phyloP scores from a whole-genome alignment of 2,329 filamentous ascomycete genomes.

The Trichophyton equinum region DNA sequence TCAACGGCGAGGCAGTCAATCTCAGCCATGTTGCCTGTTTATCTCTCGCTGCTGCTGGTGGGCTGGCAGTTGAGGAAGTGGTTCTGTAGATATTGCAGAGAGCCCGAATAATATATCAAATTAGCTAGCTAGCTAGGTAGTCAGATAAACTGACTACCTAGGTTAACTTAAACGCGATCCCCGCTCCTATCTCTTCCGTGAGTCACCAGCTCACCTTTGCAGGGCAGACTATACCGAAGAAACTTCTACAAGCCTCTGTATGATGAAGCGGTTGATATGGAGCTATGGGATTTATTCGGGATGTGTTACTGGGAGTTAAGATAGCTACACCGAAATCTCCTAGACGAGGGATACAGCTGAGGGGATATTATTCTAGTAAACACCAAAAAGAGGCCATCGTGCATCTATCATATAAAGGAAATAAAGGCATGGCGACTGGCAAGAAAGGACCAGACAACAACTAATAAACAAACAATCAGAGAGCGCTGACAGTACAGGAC shows the following conservation, averaged over 20 bases:
- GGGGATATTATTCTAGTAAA: not conserved
- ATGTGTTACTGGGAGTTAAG: no score
- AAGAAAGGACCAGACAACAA: not conserved
- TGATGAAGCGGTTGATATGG: no score
- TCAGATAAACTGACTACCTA: not conserved
- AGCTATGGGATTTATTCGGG: no score
- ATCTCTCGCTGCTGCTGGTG: not conserved
- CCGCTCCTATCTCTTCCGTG: not conserved
- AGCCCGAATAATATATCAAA: not conserved
- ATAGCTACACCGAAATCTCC: no score
- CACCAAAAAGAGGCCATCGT: not conserved
- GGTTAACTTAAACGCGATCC: not conserved
- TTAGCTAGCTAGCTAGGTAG: not conserved
- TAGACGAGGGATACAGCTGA: not conserved
- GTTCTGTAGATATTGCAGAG: no score
- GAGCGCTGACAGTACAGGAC: not conserved
- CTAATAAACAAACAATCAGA: not conserved
- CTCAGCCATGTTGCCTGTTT: constrained; percentile 1
- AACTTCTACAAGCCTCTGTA: not conserved
- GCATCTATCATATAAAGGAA: not conserved
- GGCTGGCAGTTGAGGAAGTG: not conserved
- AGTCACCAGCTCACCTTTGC: not conserved
- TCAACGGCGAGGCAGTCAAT: constrained; percentile 3
- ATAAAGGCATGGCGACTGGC: not conserved
- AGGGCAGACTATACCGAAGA: not conserved